Evolutionary conservation across 108 stramenopile genomes (phyloP).

Genomic region (Nitzschia sp.): DNA sequence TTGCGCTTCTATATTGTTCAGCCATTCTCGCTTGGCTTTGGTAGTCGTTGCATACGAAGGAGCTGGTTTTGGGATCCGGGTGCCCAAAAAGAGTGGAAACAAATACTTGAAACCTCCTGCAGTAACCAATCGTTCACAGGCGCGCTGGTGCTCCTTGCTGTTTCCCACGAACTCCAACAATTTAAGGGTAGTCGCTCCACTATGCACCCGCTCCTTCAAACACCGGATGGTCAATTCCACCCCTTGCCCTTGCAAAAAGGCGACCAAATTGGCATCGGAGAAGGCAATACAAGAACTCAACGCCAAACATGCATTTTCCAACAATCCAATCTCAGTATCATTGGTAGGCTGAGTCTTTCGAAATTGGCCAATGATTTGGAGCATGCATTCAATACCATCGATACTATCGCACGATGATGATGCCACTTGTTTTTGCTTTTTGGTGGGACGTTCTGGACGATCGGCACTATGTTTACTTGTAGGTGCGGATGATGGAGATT

Average conservation of each 20-base stretch:
- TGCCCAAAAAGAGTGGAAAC: constrained; percentile 69
- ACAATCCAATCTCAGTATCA: constrained; percentile 67
- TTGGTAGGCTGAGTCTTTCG: constrained; percentile 64
- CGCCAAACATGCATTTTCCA: constrained; percentile 67
- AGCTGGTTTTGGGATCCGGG: constrained; percentile 60
- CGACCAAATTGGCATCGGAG: constrained; percentile 46
- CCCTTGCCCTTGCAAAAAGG: constrained; percentile 72
- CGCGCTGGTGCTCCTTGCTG: constrained; percentile 13
- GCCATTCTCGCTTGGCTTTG: constrained; percentile 69
- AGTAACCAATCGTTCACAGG: constrained; percentile 59
- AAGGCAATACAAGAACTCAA: constrained; percentile 56
- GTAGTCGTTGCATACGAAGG: constrained; percentile 24
- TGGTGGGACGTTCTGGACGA: constrained; percentile 30
- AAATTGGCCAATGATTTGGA: constrained; percentile 56
- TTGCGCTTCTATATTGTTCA: constrained; percentile 49
- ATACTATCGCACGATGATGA: constrained; percentile 13
- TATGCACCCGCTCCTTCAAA: constrained; percentile 70
- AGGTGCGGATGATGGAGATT: constrained; percentile 13
- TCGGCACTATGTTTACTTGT: constrained; percentile 23
- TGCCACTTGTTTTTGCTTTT: constrained; percentile 17
- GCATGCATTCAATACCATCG: constrained; percentile 69
- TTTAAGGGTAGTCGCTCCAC: constrained; percentile 62
- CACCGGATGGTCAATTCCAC: constrained; percentile 75
- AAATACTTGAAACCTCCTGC: constrained; percentile 71
- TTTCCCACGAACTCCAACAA: constrained; percentile 64